Conservation (phyloP, 169 alveolate genomes). For the Plasmodium chabaudi region DNA sequence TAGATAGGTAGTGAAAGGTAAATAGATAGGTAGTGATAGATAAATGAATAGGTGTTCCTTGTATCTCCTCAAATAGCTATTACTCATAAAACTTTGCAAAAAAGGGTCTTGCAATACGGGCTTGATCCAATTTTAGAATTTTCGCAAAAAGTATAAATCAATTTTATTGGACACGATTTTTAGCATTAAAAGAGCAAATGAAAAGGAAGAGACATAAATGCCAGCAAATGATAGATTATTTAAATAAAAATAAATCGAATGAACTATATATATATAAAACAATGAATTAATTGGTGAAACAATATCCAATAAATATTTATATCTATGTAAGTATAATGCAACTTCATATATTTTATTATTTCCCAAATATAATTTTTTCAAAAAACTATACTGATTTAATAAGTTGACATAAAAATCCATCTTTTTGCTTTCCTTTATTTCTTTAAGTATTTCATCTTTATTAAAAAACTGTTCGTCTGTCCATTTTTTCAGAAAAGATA, state of each 20-base stretch:
- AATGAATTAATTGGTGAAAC: constrained; percentile 58
- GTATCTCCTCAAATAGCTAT: too few species aligned
- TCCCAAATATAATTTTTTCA: constrained; percentile 62
- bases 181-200: constrained; percentile 29
- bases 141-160: constrained; percentile 54
- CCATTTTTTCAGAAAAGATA: constrained; percentile 55
- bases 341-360: constrained; percentile 68
- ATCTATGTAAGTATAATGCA: constrained; percentile 42
- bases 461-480: constrained; percentile 74
- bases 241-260: constrained; percentile 66
- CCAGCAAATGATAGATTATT: constrained; percentile 70
- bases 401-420: constrained; percentile 71
- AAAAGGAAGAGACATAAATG: constrained; percentile 68
- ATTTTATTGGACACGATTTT: constrained; percentile 56
- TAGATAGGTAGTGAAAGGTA: too few species aligned
- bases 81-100: too few species aligned
- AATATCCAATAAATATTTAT: constrained; percentile 65
- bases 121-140: background rate
- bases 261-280: constrained; percentile 71
- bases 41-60: too few species aligned
- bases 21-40: too few species aligned
- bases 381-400: constrained; percentile 49
- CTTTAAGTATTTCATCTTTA: constrained; percentile 41
- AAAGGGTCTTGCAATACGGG: too few species aligned
- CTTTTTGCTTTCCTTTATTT: constrained; percentile 33